Percentiles rank a stretch among this genome's conserved stretches.
These are phyloP conservation scores for Lentinula detonsa DNA, from an alignment of 768 basidiomycete genomes.

Conservation along the genomic window DNA sequence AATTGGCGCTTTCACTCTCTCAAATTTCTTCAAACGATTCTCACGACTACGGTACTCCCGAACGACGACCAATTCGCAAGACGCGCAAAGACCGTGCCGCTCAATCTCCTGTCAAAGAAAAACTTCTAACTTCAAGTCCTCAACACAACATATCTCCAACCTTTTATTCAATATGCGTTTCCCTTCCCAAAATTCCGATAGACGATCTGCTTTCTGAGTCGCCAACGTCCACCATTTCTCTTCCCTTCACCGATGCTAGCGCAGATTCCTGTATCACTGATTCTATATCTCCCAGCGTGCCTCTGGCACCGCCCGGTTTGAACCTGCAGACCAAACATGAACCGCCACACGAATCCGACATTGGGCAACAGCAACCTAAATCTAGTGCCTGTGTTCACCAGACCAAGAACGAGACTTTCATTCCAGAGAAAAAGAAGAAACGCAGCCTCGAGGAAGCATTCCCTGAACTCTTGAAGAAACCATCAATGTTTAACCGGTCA, in stretches of 20 bases:
- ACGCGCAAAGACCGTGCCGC: slow-evolving; percentile 3
- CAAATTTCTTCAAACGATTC: neutral
- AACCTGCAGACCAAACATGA: neutral
- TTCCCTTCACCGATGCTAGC: neutral
- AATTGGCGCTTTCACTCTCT: neutral
- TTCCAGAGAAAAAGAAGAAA: neutral
- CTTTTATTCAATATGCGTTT: neutral
- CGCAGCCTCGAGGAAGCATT: slow-evolving; percentile 5
- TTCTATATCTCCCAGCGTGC: neutral
- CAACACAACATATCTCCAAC: neutral
- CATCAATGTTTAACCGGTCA: neutral
- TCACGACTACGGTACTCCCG: slow-evolving; percentile 5
- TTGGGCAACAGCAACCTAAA: neutral
- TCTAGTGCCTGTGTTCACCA: neutral
- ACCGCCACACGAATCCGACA: neutral
- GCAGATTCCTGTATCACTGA: neutral
- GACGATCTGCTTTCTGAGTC: neutral
- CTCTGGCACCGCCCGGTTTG: neutral
- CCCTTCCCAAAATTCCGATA: neutral
- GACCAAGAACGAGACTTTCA: neutral
- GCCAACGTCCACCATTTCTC: neutral
- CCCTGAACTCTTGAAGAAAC: neutral
- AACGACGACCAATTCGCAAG: slow-evolving; percentile 1
- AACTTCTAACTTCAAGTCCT: neutral
- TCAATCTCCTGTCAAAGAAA: neutral